These are phyloP conservation scores for Candida tammaniensis DNA, from an alignment of 805 yeast genomes.

Conservation along the genomic window DNA sequence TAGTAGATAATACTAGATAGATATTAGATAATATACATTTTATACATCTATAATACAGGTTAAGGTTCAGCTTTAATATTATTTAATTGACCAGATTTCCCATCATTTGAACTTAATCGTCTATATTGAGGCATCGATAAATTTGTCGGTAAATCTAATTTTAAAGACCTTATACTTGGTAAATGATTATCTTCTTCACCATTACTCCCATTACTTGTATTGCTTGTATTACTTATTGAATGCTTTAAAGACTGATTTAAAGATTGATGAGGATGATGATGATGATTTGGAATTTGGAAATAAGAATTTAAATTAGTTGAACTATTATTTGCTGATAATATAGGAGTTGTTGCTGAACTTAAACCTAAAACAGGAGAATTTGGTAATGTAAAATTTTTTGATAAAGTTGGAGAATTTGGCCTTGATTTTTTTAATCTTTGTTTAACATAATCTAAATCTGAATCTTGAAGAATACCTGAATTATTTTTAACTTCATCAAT, in stretches of 20 bases:
- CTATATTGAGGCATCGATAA: constrained; percentile 22
- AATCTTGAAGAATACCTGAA: constrained; percentile 30
- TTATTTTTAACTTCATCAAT: constrained; percentile 1
- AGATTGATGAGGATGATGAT: constrained; percentile 4
- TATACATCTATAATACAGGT: constrained; percentile 7
- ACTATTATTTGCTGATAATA: constrained; percentile 39
- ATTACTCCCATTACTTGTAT: too few relatives aligned
- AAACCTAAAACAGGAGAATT: constrained; percentile 43
- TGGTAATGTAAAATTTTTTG: constrained; percentile 37
- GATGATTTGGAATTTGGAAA: constrained; percentile 29
- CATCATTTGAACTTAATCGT: constrained; percentile 16
- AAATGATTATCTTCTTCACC: constrained; percentile 21
- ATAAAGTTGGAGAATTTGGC: constrained; percentile 45
- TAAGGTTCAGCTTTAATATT: constrained; percentile 11
- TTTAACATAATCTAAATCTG: constrained; percentile 47
- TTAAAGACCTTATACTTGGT: constrained; percentile 51
- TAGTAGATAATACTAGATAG: neutral
- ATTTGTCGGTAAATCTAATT: constrained; percentile 48
- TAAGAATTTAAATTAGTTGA: constrained; percentile 36
- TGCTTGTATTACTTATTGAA: too few relatives aligned
- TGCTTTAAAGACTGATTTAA: constrained; percentile 4
- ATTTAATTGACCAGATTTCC: constrained; percentile 20
- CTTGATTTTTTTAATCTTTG: constrained; percentile 45
- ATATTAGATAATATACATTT: constrained; percentile 3
- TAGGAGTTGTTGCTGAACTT: constrained; percentile 38